Evolutionary conservation across 345 rosid species (phyloP).

Genomic region (Boechera retrofracta): DNA sequence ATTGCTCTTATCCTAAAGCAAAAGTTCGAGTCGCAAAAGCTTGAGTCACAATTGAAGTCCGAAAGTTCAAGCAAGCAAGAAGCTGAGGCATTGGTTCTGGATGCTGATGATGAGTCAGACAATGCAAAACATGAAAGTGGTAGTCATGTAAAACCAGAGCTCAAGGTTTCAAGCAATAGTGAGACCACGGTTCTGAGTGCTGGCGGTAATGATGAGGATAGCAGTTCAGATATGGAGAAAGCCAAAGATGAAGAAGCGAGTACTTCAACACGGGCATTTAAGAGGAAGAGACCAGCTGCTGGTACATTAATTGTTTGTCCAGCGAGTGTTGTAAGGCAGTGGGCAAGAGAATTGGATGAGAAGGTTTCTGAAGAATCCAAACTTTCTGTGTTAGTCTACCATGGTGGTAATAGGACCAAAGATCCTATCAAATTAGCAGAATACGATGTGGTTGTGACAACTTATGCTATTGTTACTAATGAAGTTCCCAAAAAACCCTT

Average conservation of each 20-base stretch:
- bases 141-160: constrained; percentile 35
- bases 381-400: constrained; percentile 77
- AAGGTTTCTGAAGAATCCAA: constrained; percentile 78
- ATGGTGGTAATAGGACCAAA: constrained; percentile 90
- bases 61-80: constrained; percentile 51
- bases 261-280: constrained; percentile 53
- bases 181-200: constrained; percentile 62
- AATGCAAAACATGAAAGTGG: constrained; percentile 38
- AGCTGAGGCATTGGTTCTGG: constrained; percentile 84
- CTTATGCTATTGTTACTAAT: constrained; percentile 81
- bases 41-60: constrained; percentile 60
- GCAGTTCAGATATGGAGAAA: constrained; percentile 44
- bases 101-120: constrained; percentile 70
- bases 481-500: constrained; percentile 87
- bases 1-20: constrained; percentile 94
- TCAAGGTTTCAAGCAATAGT: constrained; percentile 28
- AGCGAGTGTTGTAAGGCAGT: constrained; percentile 92
- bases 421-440: constrained; percentile 81
- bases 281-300: constrained; percentile 69
- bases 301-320: constrained; percentile 99
- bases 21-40: constrained; percentile 67
- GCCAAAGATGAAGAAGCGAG: constrained; percentile 56
- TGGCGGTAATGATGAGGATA: constrained; percentile 56
- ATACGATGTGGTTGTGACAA: constrained; percentile 90
- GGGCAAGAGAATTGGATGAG: constrained; percentile 90